A percentile compares a stretch with the other conserved stretches of the same genome.
Conservation (phyloP, 1,284 basidiomycete species). For the Naganishia sp. region DNA sequence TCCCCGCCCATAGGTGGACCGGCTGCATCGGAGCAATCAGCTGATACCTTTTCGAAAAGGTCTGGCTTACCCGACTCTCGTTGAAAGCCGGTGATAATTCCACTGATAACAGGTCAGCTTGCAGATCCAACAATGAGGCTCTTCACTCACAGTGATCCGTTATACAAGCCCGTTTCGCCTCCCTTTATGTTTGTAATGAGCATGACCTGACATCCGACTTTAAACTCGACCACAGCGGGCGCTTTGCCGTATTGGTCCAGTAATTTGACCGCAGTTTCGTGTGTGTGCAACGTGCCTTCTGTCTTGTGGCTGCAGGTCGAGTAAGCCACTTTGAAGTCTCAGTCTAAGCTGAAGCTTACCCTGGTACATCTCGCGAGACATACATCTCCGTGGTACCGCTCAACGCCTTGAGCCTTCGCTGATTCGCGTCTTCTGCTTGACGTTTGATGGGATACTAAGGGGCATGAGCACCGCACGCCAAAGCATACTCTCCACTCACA, state of each 20-base stretch:
- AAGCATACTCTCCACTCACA: slow-evolving; percentile 49
- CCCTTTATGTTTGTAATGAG: slow-evolving; percentile 76
- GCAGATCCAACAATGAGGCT: not conserved
- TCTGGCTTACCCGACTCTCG: slow-evolving; percentile 60
- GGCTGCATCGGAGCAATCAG: too few relatives aligned
- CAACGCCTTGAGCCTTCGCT: slow-evolving; percentile 59
- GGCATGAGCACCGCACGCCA: not conserved
- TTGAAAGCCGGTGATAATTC: slow-evolving; percentile 71
- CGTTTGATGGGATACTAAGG: slow-evolving; percentile 9
- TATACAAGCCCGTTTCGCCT: slow-evolving; percentile 65
- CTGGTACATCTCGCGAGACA: slow-evolving; percentile 57
- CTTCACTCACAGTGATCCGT: slow-evolving; percentile 39
- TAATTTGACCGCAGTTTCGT: slow-evolving; percentile 62
- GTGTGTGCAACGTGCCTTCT: slow-evolving; percentile 40
- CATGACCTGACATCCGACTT: slow-evolving; percentile 65
- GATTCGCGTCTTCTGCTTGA: slow-evolving; percentile 76
- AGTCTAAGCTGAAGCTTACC: not conserved
- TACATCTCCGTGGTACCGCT: slow-evolving; percentile 58
- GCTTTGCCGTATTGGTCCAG: slow-evolving; percentile 68
- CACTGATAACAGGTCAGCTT: slow-evolving; percentile 6
- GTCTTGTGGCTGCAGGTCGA: slow-evolving; percentile 10
- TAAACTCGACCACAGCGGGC: slow-evolving; percentile 61
- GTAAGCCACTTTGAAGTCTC: not conserved
- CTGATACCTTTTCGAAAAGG: not conserved
- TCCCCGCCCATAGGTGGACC: not conserved